Conservation (phyloP, 345 rosid species). For the Angophora floribunda region DNA sequence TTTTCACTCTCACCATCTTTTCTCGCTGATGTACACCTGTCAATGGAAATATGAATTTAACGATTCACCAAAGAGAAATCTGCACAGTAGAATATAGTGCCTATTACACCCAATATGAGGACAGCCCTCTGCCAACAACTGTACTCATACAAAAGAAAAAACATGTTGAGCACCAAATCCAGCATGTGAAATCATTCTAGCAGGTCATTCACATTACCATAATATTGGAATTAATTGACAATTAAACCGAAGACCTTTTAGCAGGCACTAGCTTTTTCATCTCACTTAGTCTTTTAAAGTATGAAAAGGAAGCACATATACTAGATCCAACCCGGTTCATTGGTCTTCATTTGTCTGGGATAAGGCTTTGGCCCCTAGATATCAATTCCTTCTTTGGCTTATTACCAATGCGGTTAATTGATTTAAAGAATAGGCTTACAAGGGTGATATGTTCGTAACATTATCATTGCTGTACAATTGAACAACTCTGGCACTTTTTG, state of each 20-base stretch:
- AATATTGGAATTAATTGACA: neutral
- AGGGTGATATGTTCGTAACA: neutral
- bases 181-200: neutral
- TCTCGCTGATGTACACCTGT: neutral
- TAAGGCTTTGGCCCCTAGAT: too few relatives aligned
- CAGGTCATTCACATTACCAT: neutral
- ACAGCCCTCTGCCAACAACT: neutral
- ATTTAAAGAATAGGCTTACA: neutral
- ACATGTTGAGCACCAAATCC: neutral
- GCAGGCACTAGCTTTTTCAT: neutral
- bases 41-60: too few relatives aligned
- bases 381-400: too few relatives aligned
- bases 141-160: neutral
- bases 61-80: too few relatives aligned
- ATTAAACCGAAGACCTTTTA: too few relatives aligned
- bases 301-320: too few relatives aligned
- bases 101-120: neutral
- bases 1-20: neutral
- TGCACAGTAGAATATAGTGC: neutral
- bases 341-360: too few relatives aligned
- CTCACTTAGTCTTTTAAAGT: neutral
- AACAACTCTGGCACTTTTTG: neutral
- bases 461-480: neutral
- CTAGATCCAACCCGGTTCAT: too few relatives aligned
- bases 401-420: neutral